These are phyloP conservation scores for Lithohypha guttulata DNA, from an alignment of 2,329 filamentous ascomycete genomes.

Conservation along the genomic window DNA sequence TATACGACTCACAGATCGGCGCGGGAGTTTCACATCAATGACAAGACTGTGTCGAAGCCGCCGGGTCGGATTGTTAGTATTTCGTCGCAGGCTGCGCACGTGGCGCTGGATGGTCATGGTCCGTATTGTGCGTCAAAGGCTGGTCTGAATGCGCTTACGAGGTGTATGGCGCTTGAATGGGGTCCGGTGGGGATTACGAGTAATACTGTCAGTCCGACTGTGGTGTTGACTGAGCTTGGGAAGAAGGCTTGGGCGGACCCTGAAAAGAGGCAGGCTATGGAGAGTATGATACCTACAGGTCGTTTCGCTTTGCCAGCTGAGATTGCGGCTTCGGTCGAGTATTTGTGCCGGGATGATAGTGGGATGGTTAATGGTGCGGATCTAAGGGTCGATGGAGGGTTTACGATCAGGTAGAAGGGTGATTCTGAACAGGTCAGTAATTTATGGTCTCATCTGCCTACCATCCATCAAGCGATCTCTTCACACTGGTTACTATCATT, in stretches of 20 bases:
- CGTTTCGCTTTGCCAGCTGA: slow-evolving; percentile 31
- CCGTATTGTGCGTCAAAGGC: slow-evolving; percentile 41
- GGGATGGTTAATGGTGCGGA: slow-evolving; percentile 34
- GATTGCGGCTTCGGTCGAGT: slow-evolving; percentile 30
- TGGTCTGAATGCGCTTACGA: slow-evolving; percentile 34
- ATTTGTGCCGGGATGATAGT: slow-evolving; percentile 32
- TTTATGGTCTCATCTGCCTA: no score
- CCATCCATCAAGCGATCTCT: no score
- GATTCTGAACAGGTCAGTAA: no score
- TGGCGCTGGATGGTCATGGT: slow-evolving; percentile 35
- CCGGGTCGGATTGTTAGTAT: slow-evolving; percentile 38
- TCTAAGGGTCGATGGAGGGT: slow-evolving; percentile 32
- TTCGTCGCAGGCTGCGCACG: slow-evolving; percentile 38
- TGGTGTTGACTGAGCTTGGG: slow-evolving; percentile 38
- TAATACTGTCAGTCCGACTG: slow-evolving; percentile 37
- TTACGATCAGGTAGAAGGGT: slow-evolving; percentile 28
- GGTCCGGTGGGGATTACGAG: slow-evolving; percentile 35
- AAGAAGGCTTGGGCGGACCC: slow-evolving; percentile 33
- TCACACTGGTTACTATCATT: no score
- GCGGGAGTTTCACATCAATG: slow-evolving; percentile 16
- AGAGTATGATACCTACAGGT: slow-evolving; percentile 30
- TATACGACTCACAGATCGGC: slow-evolving; percentile 23
- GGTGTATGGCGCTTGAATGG: slow-evolving; percentile 40
- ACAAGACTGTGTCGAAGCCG: slow-evolving; percentile 20
- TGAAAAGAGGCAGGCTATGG: slow-evolving; percentile 27